Base-by-base conservation (phyloP, 306 rosid genomes). In the Vigna trinervia region DNA sequence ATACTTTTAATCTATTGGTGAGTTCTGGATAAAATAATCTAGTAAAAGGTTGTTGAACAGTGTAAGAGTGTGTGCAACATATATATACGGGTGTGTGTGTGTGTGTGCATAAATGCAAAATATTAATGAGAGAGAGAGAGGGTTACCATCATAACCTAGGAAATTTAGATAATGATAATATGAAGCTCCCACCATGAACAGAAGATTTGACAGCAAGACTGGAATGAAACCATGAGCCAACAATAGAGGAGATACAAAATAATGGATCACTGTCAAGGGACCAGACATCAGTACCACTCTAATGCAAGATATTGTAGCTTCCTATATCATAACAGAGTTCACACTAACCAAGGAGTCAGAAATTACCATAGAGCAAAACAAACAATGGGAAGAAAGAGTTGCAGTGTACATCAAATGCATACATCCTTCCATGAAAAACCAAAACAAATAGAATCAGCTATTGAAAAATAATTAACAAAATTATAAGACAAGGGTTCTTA, bases 331-430 rank as follows among this genome's bases (percentile, higher is more conserved):
- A 32, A 77, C 23, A 48, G 14, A 64, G 60, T 56, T 4, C 50
- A 79, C 76, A 54, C 69, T n/a, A 57, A 59, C 23, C 38, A 19
- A 75, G 65, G 63, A 34, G 68, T 79, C 73, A 79, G 81, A 77
- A 54, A 74, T 85, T 90, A 96, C 99, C 99, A 52, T 92, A 92
- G 60, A 87, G 89, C 88, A 92, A 72, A 74, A 96, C 99, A 84
- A 96, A 91, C 96, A 92, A 76, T 19, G 99, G 99, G 88, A 96
- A 92, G 94, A 96, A 96, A 84, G 99, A 96, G 91, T 96, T 96
- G 97, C 99, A 96, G 85, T 96, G 99, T 86, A 96, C 99, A 84
- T 96, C 99, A 88, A 96, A 96, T 45, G 99, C 91, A 3, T 96
- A 96, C 82, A 96, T 87, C 99, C 99, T 96, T 69, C 91, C 84